Conservation (phyloP, 2,329 filamentous ascomycete genomes). For the Malbranchea cinnamomea region DNA sequence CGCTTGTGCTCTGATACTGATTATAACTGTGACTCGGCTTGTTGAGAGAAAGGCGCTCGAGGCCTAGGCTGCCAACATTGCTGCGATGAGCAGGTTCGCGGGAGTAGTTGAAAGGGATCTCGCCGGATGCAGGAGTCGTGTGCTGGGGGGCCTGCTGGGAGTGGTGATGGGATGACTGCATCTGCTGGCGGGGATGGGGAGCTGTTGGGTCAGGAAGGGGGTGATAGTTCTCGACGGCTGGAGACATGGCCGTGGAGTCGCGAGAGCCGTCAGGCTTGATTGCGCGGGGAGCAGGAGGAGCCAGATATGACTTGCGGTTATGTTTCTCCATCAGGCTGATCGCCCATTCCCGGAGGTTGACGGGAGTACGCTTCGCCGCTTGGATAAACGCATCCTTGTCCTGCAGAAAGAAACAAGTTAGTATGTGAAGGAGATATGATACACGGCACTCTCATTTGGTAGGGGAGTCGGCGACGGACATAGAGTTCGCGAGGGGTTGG, state of each 20-base stretch:
- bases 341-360: conserved; percentile 87
- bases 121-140: conserved; percentile 53
- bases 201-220: conserved; percentile 9
- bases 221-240: no score
- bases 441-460: no score
- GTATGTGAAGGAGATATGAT: conserved; percentile 6
- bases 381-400: conserved; percentile 90
- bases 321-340: conserved; percentile 86
- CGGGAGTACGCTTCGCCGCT: conserved; percentile 89
- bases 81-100: conserved; percentile 19
- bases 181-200: conserved; percentile 16
- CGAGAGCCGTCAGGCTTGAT: conserved; percentile 46
- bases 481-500: conserved; percentile 89
- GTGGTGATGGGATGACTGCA: conserved; percentile 3
- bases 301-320: conserved; percentile 88
- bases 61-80: conserved; percentile 20
- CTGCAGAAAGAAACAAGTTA: conserved; percentile 31
- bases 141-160: conserved; percentile 30
- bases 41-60: conserved; percentile 29
- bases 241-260: conserved; percentile 39
- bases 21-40: conserved; percentile 6
- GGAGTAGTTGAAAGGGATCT: conserved; percentile 47
- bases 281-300: conserved; percentile 64
- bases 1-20: conserved; percentile 5
- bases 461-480: conserved; percentile 41